Conservation (phyloP, 805 yeast genomes). For the Monosporozyma aquatica region DNA sequence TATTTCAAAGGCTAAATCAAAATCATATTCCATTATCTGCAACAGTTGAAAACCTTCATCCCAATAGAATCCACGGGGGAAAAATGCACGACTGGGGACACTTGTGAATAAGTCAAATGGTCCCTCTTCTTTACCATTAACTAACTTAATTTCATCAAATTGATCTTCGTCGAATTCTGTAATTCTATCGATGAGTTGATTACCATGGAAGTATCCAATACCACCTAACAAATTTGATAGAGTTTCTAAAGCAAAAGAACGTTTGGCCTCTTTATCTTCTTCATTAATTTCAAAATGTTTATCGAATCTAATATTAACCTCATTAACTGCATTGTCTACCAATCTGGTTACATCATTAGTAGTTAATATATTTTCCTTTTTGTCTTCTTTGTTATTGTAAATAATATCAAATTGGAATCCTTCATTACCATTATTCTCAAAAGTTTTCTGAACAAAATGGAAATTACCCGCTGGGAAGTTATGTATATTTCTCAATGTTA, state of each 20-base stretch:
- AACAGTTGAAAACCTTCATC: conserved; percentile 94
- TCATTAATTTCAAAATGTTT: conserved; percentile 39
- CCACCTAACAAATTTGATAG: conserved; percentile 85
- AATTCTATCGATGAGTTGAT: conserved; percentile 67
- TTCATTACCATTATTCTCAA: conserved; percentile 40
- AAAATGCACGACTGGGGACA: conserved; percentile 88
- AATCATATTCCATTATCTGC: conserved; percentile 73
- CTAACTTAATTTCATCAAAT: conserved; percentile 43
- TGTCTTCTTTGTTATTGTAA: conserved; percentile 38
- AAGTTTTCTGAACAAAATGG: conserved; percentile 71
- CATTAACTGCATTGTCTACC: conserved; percentile 16
- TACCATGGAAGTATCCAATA: conserved; percentile 79
- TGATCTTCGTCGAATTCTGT: conserved; percentile 62
- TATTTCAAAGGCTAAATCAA: conserved; percentile 72
- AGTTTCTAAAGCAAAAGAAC: conserved; percentile 63
- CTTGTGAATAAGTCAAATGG: conserved; percentile 70
- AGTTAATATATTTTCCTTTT: conserved; percentile 33
- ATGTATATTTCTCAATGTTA: conserved; percentile 49
- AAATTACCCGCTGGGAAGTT: conserved; percentile 57
- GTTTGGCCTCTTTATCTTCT: conserved; percentile 31
- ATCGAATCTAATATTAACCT: conserved; percentile 38
- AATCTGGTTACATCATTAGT: conserved; percentile 15
- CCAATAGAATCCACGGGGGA: conserved; percentile 97
- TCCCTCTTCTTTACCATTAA: conserved; percentile 55
- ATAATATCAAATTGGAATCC: conserved; percentile 63